Conservation (phyloP, 805 yeast genomes). For the Naumovozyma dairenensis region DNA sequence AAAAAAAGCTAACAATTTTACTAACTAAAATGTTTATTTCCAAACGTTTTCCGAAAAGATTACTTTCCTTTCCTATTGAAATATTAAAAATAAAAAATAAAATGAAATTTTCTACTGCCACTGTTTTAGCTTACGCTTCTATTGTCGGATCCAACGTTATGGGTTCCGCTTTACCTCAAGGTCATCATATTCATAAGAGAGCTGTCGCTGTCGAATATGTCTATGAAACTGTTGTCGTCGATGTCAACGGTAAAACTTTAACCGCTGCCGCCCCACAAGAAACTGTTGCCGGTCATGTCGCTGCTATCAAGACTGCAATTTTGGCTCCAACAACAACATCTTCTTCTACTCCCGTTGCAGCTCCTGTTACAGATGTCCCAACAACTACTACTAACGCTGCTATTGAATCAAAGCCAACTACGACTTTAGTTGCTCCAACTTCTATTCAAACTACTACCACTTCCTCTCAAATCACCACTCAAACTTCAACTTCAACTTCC, state of each 20-base stretch:
- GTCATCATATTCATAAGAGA: slow-evolving; percentile 44
- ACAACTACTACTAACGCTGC: slow-evolving; percentile 4
- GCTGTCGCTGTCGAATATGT: slow-evolving; percentile 43
- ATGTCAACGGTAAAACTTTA: not conserved
- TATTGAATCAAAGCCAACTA: slow-evolving; percentile 4
- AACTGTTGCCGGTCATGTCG: slow-evolving; percentile 1
- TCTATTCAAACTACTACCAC: slow-evolving; percentile 6
- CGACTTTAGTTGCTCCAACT: slow-evolving; percentile 12
- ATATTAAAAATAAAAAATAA: not conserved
- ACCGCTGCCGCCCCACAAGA: not conserved
- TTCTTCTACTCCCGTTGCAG: slow-evolving; percentile 3
- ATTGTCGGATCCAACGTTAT: slow-evolving; percentile 23
- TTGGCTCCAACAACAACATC: slow-evolving; percentile 5
- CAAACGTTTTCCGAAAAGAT: not conserved
- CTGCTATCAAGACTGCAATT: slow-evolving; percentile 1
- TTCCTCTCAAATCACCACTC: slow-evolving; percentile 1
- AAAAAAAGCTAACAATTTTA: not conserved
- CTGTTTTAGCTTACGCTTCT: slow-evolving; percentile 21
- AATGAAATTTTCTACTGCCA: slow-evolving; percentile 28
- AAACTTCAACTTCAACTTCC: slow-evolving; percentile 1
- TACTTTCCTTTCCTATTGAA: not conserved
- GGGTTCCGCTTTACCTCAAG: slow-evolving; percentile 31
- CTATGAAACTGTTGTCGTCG: slow-evolving; percentile 30
- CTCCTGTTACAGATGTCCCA: slow-evolving; percentile 3
- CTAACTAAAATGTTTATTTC: not conserved